Evolutionary conservation across 2,329 filamentous ascomycete species (phyloP).

Genomic region (Zalaria obscura): DNA sequence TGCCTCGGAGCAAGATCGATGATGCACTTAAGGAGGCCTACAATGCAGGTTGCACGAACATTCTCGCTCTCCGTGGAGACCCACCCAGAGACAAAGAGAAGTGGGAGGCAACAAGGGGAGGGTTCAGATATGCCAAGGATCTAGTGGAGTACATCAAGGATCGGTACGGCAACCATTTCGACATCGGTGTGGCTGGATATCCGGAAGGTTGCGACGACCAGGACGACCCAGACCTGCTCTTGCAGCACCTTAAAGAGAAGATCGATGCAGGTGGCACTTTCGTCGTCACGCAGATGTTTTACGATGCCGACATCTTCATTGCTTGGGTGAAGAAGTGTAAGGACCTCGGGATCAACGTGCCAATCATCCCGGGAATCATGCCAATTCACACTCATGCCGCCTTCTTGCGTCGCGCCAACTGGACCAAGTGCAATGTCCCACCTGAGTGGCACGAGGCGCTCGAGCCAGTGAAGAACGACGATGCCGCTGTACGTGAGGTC

Average conservation of each 20-base stretch:
- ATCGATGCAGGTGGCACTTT: slow-evolving; percentile 87
- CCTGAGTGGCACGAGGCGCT: slow-evolving; percentile 65
- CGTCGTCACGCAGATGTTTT: slow-evolving; percentile 98
- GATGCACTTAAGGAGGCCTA: slow-evolving; percentile 77
- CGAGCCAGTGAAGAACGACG: slow-evolving; percentile 93
- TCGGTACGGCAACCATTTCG: slow-evolving; percentile 77
- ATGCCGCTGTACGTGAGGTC: slow-evolving; percentile 78
- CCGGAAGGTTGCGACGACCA: slow-evolving; percentile 93
- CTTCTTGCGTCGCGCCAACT: slow-evolving; percentile 78
- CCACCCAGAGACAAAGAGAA: slow-evolving; percentile 87
- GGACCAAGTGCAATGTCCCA: slow-evolving; percentile 79
- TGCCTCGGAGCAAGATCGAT: slow-evolving; percentile 86
- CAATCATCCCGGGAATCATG: slow-evolving; percentile 81
- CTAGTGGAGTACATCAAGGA: slow-evolving; percentile 71
- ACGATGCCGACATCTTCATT: slow-evolving; percentile 90
- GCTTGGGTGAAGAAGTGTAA: slow-evolving; percentile 80
- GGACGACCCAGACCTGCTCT: slow-evolving; percentile 66
- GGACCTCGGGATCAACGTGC: slow-evolving; percentile 67
- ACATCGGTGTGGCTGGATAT: slow-evolving; percentile 94
- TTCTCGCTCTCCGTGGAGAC: slow-evolving; percentile 83
- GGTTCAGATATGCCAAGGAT: slow-evolving; percentile 86
- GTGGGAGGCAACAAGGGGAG: slow-evolving; percentile 76
- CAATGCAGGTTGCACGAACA: slow-evolving; percentile 93
- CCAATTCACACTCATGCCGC: slow-evolving; percentile 90
- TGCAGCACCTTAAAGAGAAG: slow-evolving; percentile 94